phyloP scores from a whole-genome alignment of 305 asterid genomes.

The Fraxinus angustifolia region DNA sequence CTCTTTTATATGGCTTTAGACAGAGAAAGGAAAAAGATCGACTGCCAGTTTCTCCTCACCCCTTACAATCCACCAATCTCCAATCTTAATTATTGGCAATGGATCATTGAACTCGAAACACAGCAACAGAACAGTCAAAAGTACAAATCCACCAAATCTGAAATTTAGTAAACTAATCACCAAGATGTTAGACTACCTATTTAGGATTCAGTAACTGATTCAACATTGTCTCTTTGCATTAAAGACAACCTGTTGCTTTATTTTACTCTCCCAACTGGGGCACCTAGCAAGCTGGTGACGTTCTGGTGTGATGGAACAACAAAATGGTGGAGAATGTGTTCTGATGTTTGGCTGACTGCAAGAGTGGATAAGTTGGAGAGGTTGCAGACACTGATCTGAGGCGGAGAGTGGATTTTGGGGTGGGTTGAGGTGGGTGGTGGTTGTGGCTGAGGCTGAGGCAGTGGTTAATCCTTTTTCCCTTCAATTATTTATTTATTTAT shows the following conservation, averaged over 20 bases:
- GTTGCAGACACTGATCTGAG: neutral
- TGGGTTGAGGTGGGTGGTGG: neutral
- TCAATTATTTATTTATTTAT: neutral
- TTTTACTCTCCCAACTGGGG: neutral
- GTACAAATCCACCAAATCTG: neutral
- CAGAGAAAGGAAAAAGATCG: neutral
- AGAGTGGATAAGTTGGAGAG: neutral
- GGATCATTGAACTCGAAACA: neutral
- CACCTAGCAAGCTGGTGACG: neutral
- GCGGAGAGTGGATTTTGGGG: neutral
- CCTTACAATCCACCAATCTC: neutral
- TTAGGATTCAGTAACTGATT: neutral
- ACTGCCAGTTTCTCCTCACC: neutral
- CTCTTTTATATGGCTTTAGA: neutral
- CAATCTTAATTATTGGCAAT: neutral
- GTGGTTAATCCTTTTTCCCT: neutral
- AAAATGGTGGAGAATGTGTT: slow-evolving; percentile 2
- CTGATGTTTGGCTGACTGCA: neutral
- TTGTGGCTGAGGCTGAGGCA: neutral
- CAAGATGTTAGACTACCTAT: neutral
- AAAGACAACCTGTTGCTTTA: neutral
- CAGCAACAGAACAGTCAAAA: neutral
- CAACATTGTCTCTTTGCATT: neutral
- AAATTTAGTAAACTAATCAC: neutral
- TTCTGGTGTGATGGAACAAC: neutral